A percentile compares a stretch with the other conserved stretches of the same genome.
Conservation (phyloP, 495 filamentous ascomycete genomes). For the Aspergillus sclerotioniger region DNA sequence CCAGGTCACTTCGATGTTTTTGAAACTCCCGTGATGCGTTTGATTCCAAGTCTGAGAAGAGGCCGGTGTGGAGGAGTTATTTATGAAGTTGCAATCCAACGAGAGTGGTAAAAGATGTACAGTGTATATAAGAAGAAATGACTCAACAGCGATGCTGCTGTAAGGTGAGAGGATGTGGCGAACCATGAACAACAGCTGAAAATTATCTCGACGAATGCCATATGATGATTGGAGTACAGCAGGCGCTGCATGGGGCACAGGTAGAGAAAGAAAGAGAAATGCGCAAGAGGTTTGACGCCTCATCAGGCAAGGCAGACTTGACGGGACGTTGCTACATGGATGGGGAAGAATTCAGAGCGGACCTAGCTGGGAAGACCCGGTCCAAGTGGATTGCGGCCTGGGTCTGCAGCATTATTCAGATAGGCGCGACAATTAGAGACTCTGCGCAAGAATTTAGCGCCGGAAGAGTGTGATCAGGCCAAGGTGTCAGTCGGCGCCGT, state of each 20-base stretch:
- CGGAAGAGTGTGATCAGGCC: conserved; percentile 29
- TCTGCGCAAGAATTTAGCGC: conserved; percentile 37
- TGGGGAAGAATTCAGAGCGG: conserved; percentile 15
- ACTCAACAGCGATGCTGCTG: conserved; percentile 27
- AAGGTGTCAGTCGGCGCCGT: conserved; percentile 16
- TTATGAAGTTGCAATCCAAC: background rate
- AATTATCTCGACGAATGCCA: conserved; percentile 21
- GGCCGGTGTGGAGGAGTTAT: background rate
- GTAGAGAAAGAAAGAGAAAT: conserved; percentile 16
- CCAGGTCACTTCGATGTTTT: background rate
- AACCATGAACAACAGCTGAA: conserved; percentile 37
- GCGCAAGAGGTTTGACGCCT: conserved; percentile 29
- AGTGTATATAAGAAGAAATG: conserved; percentile 27
- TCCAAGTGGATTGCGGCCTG: conserved; percentile 33
- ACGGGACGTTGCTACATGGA: conserved; percentile 23
- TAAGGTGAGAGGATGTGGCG: conserved; percentile 17
- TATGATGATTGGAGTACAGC: conserved; percentile 30
- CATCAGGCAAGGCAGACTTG: conserved; percentile 41
- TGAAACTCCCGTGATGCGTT: background rate
- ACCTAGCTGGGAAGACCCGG: conserved; percentile 27
- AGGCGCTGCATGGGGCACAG: conserved; percentile 26
- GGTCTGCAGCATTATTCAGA: conserved; percentile 27
- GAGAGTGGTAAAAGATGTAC: background rate
- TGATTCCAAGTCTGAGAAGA: background rate
- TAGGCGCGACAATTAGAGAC: conserved; percentile 22